Evolutionary conservation across 768 basidiomycete genomes (phyloP), one percentile per base, ranked within the genome.

Genomic region (Udeniomyces megalosporus): DNA sequence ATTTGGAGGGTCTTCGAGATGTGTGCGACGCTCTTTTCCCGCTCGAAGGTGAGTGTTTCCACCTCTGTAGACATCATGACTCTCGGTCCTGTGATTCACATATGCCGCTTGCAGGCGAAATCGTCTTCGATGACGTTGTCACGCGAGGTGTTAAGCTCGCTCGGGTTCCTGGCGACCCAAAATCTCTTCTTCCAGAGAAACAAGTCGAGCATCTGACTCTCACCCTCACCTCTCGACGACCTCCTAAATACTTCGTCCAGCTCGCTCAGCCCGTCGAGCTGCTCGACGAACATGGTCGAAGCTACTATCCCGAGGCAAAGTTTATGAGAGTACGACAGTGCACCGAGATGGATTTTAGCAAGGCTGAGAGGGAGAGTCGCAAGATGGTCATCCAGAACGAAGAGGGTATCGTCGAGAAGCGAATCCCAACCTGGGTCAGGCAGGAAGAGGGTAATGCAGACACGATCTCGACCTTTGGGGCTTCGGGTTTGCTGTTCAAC

Each of bases 321-420:
- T 42, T 42, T 42, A 42, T 42, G 38, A 22, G 35, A 2, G 35
- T 35, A 8, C 7, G 56, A 15, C 56, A 58, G 29, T 34, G 22
- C 11, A 58, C 56, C 0, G 56, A 58, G 56, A 46, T 58, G 56
- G 56, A 58, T 29, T 58, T 58, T 32, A 45, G 44, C 1, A 31
- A 11, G 6, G 29, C 26, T 17, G 56, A 58, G 56, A 32, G 14
- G 28, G 8, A 42, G 2, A 58, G 34, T 2, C 8, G 22, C 34
- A 32, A 32, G 44, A 31, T n/a, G 10, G 28, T 58, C 28, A 58
- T 58, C 22, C 15, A 20, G 17, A n/a, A 28, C 10, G 45, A 48
- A 7, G 47, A 35, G 3, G 44, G 34, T 1, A 8, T 58, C 24
- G 45, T 58, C 26, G 45, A 58, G 26, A 58, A 34, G 29, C 28